Conservation (phyloP, 768 basidiomycete species). For the Rhodotorula taiwanensis region DNA sequence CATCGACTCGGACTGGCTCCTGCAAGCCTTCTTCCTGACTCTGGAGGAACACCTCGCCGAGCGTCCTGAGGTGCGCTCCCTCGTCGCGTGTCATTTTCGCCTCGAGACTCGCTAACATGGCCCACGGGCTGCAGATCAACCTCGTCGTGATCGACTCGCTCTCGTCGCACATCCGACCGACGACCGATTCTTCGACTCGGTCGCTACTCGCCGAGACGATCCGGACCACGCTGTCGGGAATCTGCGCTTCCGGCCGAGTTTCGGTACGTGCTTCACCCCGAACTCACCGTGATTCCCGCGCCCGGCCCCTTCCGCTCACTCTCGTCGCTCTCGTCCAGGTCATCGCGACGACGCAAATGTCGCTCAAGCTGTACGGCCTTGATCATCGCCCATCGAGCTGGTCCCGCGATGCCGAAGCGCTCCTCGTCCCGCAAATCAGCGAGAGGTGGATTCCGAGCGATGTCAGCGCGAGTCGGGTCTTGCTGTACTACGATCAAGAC, state of each 20-base stretch:
- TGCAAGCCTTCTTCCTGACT: slow-evolving; percentile 16
- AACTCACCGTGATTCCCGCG: too few relatives aligned
- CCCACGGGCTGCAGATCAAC: too few relatives aligned
- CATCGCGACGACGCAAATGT: slow-evolving; percentile 13
- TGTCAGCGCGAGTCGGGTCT: slow-evolving; percentile 1
- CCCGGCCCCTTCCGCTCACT: not conserved
- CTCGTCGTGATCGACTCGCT: slow-evolving; percentile 28
- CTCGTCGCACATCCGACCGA: slow-evolving; percentile 13
- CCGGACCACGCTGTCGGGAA: not conserved
- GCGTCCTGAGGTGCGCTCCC: slow-evolving; percentile 8
- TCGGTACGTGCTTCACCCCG: slow-evolving; percentile 10
- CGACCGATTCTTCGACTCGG: slow-evolving; percentile 6
- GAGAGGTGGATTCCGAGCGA: slow-evolving; percentile 10
- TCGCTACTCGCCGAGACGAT: slow-evolving; percentile 10
- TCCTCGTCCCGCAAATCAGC: slow-evolving; percentile 19
- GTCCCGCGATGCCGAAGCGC: slow-evolving; percentile 27
- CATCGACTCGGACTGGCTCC: slow-evolving; percentile 21
- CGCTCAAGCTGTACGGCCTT: slow-evolving; percentile 22
- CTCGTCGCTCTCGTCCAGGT: not conserved
- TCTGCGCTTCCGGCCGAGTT: not conserved
- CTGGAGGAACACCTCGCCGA: slow-evolving; percentile 14
- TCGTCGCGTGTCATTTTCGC: not conserved
- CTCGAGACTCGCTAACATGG: too few relatives aligned
- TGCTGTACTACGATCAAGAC: slow-evolving; percentile 16
- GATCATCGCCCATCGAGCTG: slow-evolving; percentile 14